Evolutionary conservation across 352 stramenopile genomes (phyloP), one percentile per base, ranked within the genome.

Genomic region (Globisporangium cylindrosporum): DNA sequence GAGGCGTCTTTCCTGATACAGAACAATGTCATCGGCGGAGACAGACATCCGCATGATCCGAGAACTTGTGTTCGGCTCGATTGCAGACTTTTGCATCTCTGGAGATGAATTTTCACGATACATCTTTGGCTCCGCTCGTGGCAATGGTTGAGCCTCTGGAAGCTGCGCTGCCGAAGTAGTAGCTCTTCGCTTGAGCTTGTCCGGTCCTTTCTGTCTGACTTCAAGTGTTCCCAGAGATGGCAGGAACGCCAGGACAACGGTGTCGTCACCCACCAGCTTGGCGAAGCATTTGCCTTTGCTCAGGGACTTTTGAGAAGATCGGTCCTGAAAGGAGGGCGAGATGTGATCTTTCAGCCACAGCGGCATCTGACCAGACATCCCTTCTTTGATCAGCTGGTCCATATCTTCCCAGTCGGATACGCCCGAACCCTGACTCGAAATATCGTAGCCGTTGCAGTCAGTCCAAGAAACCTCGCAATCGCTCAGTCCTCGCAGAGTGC

Each of bases 391-490:
- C 66, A 86, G 74, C 20, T 62, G 74, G 67, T 83, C 71, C 36
- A 81, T 75, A 64, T 82, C 70, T 60, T 69, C 67, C n/a, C 22
- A 56, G 22, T 70, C 59, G 36, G 41, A 69, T 18, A 58, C 51
- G 34, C 62, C 48, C 5, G 58, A 48, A 32, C 55, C 34, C 34
- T 68, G 34, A 8, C 62, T 71, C 3, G 67, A 62, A 1, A 89
- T 69, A 56, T 68, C 58, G 54, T 82, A 67, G 22, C 84, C 84
- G 61, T 86, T 82, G 54, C 83, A 81, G 64, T 96, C 89, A 8
- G 89, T 94, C 89, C 89, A 96, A 36, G 80, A 77, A 14, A 96
- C 88, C 69, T 96, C 87, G 64, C 84, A 95, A 68, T 96, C 89
- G 57, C 86, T 94, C 41, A 96, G 57, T 4, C 87, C 82, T 6